phyloP scores from a whole-genome alignment of 2,329 filamentous ascomycete genomes.

The Waltergamsia citrina region DNA sequence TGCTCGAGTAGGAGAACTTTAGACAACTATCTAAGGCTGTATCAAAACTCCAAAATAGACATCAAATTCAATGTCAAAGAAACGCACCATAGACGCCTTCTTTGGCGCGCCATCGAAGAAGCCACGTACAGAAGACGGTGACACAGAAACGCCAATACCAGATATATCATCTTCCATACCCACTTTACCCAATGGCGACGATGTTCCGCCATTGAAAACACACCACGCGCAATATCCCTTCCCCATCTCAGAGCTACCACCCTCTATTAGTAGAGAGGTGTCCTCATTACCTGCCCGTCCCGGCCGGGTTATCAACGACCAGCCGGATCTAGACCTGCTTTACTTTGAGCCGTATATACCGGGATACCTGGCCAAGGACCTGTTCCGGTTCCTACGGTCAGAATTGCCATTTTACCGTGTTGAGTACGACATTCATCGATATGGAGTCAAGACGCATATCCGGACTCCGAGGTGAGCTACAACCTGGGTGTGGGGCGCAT shows the following conservation, averaged over 20 bases:
- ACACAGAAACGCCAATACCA: no score
- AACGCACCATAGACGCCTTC: conserved; percentile 61
- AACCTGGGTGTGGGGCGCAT: no score
- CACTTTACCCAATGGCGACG: no score
- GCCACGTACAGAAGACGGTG: conserved; percentile 4
- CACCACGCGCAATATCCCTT: conserved; percentile 39
- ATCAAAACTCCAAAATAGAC: no score
- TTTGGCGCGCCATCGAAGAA: conserved; percentile 44
- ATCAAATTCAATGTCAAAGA: conserved; percentile 32
- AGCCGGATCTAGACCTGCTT: conserved; percentile 62
- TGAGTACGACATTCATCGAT: conserved; percentile 61
- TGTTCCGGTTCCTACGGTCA: conserved; percentile 64
- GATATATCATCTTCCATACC: no score
- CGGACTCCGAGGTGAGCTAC: conserved; percentile 33
- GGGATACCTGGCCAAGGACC: conserved; percentile 37
- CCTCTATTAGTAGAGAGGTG: conserved; percentile 26
- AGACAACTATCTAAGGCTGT: no score
- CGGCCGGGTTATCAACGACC: conserved; percentile 50
- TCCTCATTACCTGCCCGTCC: conserved; percentile 38
- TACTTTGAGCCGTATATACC: conserved; percentile 70
- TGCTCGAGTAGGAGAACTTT: no score
- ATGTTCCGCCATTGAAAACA: conserved; percentile 19
- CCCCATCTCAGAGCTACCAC: conserved; percentile 34
- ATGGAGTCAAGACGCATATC: conserved; percentile 52
- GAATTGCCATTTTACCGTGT: conserved; percentile 70